Percentiles rank a stretch among this genome's conserved stretches.
phyloP scores from a whole-genome alignment of 1,284 basidiomycete genomes.

The Spongiforma sp. region DNA sequence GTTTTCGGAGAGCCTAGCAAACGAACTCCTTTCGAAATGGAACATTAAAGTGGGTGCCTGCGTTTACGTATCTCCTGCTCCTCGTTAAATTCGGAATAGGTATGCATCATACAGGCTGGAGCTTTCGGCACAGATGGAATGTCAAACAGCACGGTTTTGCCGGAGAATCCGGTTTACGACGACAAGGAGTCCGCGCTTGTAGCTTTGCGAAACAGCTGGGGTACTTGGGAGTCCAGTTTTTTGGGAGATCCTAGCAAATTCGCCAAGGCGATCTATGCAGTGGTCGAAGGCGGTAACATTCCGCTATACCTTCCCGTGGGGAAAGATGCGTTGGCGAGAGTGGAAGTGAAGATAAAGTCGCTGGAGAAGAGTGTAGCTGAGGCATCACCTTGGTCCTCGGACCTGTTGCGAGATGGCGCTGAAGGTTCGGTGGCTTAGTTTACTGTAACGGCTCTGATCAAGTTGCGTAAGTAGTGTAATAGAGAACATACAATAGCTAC shows the following conservation, averaged over 20 bases:
- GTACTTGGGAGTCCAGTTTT: not conserved
- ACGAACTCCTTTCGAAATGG: slow-evolving; percentile 25
- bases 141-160: not conserved
- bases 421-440: no score
- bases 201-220: not conserved
- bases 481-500: no score
- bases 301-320: slow-evolving; percentile 15
- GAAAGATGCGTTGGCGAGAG: slow-evolving; percentile 3
- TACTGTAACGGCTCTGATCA: no score
- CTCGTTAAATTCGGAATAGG: slow-evolving; percentile 4
- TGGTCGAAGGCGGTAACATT: slow-evolving; percentile 7
- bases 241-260: slow-evolving; percentile 5
- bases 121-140: not conserved
- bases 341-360: not conserved
- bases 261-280: not conserved
- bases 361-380: slow-evolving; percentile 2
- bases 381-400: slow-evolving; percentile 12
- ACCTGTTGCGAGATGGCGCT: slow-evolving; percentile 5
- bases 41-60: slow-evolving; percentile 25
- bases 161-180: slow-evolving; percentile 5
- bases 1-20: slow-evolving; percentile 19
- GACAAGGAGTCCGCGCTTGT: not conserved
- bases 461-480: no score
- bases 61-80: not conserved
- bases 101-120: slow-evolving; percentile 22